These are phyloP conservation scores for Boehmeria nivea DNA, from an alignment of 306 rosid genomes.

Conservation along the genomic window DNA sequence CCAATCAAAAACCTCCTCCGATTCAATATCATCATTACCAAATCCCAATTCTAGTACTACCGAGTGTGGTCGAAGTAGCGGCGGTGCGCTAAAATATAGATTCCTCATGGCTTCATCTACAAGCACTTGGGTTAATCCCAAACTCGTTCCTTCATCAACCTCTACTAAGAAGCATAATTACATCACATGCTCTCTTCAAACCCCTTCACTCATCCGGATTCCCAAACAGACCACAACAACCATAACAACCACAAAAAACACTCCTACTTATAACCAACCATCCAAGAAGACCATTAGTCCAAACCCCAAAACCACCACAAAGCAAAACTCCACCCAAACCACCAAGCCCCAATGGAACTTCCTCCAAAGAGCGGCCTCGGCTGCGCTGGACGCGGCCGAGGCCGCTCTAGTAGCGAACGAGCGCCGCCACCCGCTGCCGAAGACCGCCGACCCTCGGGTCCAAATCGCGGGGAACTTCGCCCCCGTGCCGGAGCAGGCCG, in stretches of 20 bases:
- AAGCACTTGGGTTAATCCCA: slow-evolving; percentile 28
- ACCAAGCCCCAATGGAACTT: slow-evolving; percentile 38
- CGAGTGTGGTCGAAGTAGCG: too few relatives aligned
- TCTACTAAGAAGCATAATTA: neutral
- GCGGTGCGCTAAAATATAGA: too few relatives aligned
- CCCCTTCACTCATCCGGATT: slow-evolving; percentile 38
- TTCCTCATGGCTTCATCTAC: slow-evolving; percentile 44
- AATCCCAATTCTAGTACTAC: too few relatives aligned
- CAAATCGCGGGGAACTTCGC: slow-evolving; percentile 94
- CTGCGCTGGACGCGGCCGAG: slow-evolving; percentile 63
- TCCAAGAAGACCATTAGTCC: slow-evolving; percentile 3
- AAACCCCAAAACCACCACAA: too few relatives aligned
- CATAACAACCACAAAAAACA: neutral
- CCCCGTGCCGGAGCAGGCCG: slow-evolving; percentile 68
- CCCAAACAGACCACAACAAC: slow-evolving; percentile 25
- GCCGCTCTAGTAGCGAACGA: slow-evolving; percentile 46
- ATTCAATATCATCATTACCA: too few relatives aligned
- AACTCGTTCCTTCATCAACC: slow-evolving; percentile 17
- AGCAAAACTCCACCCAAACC: neutral
- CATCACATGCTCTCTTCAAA: slow-evolving; percentile 50
- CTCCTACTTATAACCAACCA: slow-evolving; percentile 23
- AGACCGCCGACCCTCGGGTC: slow-evolving; percentile 80
- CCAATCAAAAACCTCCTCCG: too few relatives aligned
- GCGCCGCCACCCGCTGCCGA: slow-evolving; percentile 58
- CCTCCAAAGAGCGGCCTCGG: slow-evolving; percentile 45